Evolutionary conservation across 768 basidiomycete genomes (phyloP).

Genomic region (Mycena floridula): DNA sequence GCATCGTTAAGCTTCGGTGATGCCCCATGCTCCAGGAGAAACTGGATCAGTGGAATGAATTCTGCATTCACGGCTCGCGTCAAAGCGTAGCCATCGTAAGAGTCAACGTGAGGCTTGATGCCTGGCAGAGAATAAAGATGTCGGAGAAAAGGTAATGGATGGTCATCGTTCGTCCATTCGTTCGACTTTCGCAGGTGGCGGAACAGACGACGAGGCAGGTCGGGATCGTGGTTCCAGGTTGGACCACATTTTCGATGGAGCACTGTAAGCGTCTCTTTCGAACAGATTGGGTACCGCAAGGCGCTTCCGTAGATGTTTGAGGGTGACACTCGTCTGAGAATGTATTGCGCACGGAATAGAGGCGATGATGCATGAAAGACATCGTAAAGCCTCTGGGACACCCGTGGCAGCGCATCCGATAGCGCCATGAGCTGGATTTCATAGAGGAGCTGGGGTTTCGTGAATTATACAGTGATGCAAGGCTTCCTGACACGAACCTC

Average conservation of each 20-base stretch:
- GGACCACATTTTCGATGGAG: conserved; percentile 34
- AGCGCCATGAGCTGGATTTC: conserved; percentile 70
- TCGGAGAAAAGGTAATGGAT: conserved; percentile 59
- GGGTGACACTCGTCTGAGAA: conserved; percentile 30
- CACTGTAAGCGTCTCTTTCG: conserved; percentile 42
- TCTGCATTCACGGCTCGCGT: conserved; percentile 67
- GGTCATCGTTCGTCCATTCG: conserved; percentile 42
- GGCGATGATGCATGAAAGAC: conserved; percentile 52
- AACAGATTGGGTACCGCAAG: conserved; percentile 59
- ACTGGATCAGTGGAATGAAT: conserved; percentile 57
- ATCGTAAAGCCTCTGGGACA: conserved; percentile 44
- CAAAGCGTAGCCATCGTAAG: conserved; percentile 78
- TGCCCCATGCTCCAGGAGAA: conserved; percentile 69
- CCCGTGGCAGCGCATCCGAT: conserved; percentile 56
- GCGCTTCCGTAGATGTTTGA: conserved; percentile 24
- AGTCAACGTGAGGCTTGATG: conserved; percentile 46
- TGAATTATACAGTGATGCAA: conserved; percentile 5
- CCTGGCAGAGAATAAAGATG: conserved; percentile 43
- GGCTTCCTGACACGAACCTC: conserved; percentile 26
- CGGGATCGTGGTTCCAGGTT: conserved; percentile 19
- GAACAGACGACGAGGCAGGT: conserved; percentile 68
- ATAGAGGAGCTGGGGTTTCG: conserved; percentile 56
- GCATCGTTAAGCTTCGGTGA: conserved; percentile 56
- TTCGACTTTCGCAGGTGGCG: conserved; percentile 31
- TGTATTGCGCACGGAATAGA: conserved; percentile 61